These are phyloP conservation scores for Phytophthora litchii DNA, from an alignment of 352 stramenopile species.

Conservation along the genomic window DNA sequence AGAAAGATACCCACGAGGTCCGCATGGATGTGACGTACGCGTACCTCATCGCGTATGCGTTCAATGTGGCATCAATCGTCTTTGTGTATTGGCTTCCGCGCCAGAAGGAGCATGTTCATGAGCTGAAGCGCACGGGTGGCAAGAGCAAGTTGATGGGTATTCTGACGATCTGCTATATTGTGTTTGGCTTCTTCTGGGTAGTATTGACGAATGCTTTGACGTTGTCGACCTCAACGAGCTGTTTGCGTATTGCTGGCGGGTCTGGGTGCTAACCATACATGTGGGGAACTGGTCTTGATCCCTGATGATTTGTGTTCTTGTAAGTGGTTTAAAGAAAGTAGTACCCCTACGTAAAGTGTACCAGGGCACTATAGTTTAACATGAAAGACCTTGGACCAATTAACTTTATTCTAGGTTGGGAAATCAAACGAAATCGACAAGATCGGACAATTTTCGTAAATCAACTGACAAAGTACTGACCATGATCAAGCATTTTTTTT, in stretches of 20 bases:
- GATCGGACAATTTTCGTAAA: no score
- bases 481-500: no score
- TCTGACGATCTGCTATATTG: constrained; percentile 37
- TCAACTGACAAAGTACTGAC: no score
- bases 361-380: no score
- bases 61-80: constrained; percentile 49
- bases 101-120: constrained; percentile 52
- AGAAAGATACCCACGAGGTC: constrained; percentile 38
- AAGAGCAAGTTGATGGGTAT: constrained; percentile 42
- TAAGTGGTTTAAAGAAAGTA: no score
- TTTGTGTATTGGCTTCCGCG: constrained; percentile 50
- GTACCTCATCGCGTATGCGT: constrained; percentile 54
- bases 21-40: constrained; percentile 51
- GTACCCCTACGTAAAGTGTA: no score
- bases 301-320: no score
- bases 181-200: constrained; percentile 49
- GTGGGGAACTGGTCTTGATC: no score
- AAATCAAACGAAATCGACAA: no score
- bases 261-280: constrained; percentile 34
- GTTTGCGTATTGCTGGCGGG: constrained; percentile 55
- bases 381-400: no score
- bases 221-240: constrained; percentile 52
- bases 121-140: constrained; percentile 42
- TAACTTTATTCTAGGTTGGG: no score
- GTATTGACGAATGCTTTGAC: constrained; percentile 62